Percentiles rank a stretch among this genome's conserved stretches.
Evolutionary conservation across 208 protist species (phyloP).

Genomic region (Trichomonas vaginalis): DNA sequence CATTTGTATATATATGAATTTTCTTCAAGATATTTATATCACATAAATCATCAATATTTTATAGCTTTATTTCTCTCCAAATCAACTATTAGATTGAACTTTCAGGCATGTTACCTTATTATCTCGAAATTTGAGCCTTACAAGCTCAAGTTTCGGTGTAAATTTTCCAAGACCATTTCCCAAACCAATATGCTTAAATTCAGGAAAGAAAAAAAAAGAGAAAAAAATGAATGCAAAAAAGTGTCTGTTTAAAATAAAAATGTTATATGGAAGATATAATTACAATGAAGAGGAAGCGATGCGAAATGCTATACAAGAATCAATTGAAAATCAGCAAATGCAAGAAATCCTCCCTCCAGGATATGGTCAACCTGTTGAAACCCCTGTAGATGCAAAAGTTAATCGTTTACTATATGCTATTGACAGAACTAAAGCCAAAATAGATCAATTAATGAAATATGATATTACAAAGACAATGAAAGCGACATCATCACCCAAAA

Average conservation of each 20-base stretch:
- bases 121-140: no score
- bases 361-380: background rate
- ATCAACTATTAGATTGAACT: no score
- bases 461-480: background rate
- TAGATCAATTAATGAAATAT: background rate
- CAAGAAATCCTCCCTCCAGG: background rate
- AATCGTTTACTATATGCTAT: background rate
- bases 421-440: background rate
- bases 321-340: background rate
- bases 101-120: no score
- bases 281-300: background rate
- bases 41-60: no score
- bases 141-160: no score
- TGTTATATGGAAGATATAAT: background rate
- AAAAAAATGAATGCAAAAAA: no score
- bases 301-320: background rate
- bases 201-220: no score
- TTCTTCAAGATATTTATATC: no score
- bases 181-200: no score
- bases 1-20: no score
- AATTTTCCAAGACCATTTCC: no score
- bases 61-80: no score
- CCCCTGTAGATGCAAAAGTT: background rate
- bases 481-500: background rate
- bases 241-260: background rate